Evolutionary conservation across 2,329 filamentous ascomycete species (phyloP), one percentile per base, ranked within the genome.

Genomic region (Teratosphaeria zuluensis): DNA sequence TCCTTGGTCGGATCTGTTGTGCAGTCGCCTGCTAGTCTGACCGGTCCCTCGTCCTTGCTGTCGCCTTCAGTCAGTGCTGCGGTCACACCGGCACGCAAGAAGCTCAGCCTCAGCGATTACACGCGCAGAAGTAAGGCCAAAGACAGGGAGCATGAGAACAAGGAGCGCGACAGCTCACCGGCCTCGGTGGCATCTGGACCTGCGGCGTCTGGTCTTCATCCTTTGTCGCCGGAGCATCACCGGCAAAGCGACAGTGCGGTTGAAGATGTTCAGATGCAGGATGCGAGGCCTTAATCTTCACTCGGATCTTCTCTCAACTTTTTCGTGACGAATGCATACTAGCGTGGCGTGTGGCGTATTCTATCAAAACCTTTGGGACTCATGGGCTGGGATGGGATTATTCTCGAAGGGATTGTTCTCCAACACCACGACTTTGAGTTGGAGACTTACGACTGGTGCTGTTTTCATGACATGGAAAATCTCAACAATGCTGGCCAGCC

Each of bases 51-150:
- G 28, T 28, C 24, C 24, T 58, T 70, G 1, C 69, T 73, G 59
- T 70, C 71, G 9, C 70, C 72, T 2, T 72, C 74, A 9, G 74
- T 78, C 30, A 70, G 70, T 16, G 72, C 71, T 53, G 72, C 75
- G 9, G 68, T 77, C n/a, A 76, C 75, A 30, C 68, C 69, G 1
- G 70, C 72, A 28, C 73, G 75, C 59, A 80, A 80, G 70, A 80
- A 80, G 69, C 70, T 80, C 59, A 79, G 77, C 61, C 63, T 80
- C n/a, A 78, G 76, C 62, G 78, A 79, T 56, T 80, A 79, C 59
- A 78, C 76, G 4, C 77, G 73, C 55, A 71, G 76, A 54, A 74
- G 69, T 58, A 77, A 75, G 58, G 66, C 67, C 9, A 65, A 68
- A 53, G 65, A 66, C 11, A 55, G 56, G n/a, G 57, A 58, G 16